These are phyloP conservation scores for Globisporangium nodosum DNA, from an alignment of 352 stramenopile genomes.

Conservation along the genomic window DNA sequence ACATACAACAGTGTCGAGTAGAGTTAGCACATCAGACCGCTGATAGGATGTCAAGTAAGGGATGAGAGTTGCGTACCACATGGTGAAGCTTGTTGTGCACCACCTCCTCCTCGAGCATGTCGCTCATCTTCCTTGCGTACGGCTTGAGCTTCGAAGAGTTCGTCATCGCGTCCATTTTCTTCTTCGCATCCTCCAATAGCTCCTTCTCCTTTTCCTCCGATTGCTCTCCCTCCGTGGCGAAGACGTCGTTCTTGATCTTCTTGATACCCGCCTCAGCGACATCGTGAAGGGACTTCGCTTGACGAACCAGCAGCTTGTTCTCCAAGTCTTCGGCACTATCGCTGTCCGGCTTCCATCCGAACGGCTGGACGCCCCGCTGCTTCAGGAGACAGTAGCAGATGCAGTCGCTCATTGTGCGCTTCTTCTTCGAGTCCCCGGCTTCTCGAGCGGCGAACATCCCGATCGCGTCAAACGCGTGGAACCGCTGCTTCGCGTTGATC, in stretches of 20 bases:
- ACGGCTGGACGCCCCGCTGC: slow-evolving; percentile 22
- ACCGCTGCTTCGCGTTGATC: slow-evolving; percentile 42
- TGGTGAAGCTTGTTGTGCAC: slow-evolving; percentile 18
- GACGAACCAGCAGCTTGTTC: slow-evolving; percentile 30
- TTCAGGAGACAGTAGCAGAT: slow-evolving; percentile 56
- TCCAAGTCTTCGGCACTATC: slow-evolving; percentile 28
- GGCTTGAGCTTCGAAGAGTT: slow-evolving; percentile 31
- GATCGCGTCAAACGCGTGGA: slow-evolving; percentile 51
- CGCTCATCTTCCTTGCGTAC: slow-evolving; percentile 41
- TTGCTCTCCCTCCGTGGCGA: slow-evolving; percentile 4
- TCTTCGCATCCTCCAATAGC: slow-evolving; percentile 16
- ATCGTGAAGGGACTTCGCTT: slow-evolving; percentile 30
- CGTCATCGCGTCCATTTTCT: slow-evolving; percentile 28
- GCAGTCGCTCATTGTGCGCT: slow-evolving; percentile 46
- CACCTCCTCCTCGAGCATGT: slow-evolving; percentile 48
- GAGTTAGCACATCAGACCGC: not conserved
- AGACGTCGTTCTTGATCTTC: slow-evolving; percentile 12
- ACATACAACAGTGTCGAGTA: not conserved
- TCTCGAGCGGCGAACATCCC: slow-evolving; percentile 47
- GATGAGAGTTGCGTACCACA: slow-evolving; percentile 15
- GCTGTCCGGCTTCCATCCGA: slow-evolving; percentile 38
- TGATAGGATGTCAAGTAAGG: not conserved
- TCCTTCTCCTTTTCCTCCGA: slow-evolving; percentile 2
- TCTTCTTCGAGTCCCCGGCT: slow-evolving; percentile 18
- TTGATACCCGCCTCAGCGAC: slow-evolving; percentile 17